Evolutionary conservation across 2,329 filamentous ascomycete species (phyloP).

Genomic region (Trichoderma oligosporum): DNA sequence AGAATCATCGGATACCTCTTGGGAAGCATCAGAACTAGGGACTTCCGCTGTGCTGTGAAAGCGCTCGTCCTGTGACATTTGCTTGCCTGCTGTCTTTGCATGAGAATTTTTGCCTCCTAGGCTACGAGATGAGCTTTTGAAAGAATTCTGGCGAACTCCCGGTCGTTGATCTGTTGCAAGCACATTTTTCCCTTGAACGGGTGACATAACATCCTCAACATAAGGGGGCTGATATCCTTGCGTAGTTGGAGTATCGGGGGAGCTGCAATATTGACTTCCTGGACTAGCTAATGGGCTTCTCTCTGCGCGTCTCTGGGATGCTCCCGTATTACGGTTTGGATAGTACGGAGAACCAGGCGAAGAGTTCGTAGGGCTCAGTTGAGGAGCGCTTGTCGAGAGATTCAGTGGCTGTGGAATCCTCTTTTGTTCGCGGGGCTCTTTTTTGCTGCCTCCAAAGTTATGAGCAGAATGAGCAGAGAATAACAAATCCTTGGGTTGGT

Average conservation of each 20-base stretch:
- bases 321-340: constrained; percentile 26
- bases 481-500: not conserved
- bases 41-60: not conserved
- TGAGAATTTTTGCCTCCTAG: not conserved
- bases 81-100: not conserved
- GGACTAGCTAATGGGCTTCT: constrained; percentile 22
- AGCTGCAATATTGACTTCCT: not conserved
- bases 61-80: not conserved
- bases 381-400: not conserved
- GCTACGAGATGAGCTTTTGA: not conserved
- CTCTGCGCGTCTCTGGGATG: constrained; percentile 30
- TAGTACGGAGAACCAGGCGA: constrained; percentile 21
- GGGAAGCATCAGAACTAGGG: not conserved
- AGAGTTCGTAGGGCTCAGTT: constrained; percentile 5
- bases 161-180: not conserved
- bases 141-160: not conserved
- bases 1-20: constrained; percentile 4
- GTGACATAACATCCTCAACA: constrained; percentile 27
- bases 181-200: not conserved
- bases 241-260: not conserved
- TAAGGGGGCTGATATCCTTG: constrained; percentile 28
- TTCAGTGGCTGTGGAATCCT: not conserved
- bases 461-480: not conserved
- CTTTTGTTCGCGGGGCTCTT: not conserved
- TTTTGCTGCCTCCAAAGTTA: not conserved